Base-by-base conservation (phyloP, 2,329 filamentous ascomycete genomes). In the Aspergillus caelatus region DNA sequence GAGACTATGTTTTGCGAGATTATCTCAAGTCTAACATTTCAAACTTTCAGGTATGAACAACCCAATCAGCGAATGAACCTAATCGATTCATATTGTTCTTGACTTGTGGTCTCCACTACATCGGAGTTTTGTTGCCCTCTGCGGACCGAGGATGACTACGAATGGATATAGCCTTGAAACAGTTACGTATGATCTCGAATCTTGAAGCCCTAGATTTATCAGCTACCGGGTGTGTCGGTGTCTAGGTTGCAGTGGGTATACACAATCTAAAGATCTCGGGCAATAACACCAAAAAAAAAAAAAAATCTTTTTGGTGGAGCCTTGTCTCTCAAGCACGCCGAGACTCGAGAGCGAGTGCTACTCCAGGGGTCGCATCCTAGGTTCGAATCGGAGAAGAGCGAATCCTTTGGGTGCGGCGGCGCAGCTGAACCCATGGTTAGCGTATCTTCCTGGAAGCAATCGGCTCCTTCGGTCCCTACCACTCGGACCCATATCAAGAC, bases 381-480 rank as follows among this genome's bases (percentile, higher is more conserved):
- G 12, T 16, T 34, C 30, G n/a, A 21, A 58, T 59, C 45, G 57
- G 57, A 53, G 46, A 53, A 59, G 32, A 52, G 46, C 57, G 57
- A 59, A 23, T 26, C 34, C 46, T 39, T 58, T 59, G 36, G 50
- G 46, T 4, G 46, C 57, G 46, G 57, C 57, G 57, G 57, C 57
- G 57, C 34, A 59, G 46, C 46, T 59, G 57, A 53, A 30, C 28
- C 36, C 23, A 52, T 36, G 19, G 57, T 53, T 59, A 59, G 57
- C 57, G 57, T 39, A 30, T 36, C 12, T 43, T 54, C 57, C 21
- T 43, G 46, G 53, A 43, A 23, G 26, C 34, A 16, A 41, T 53
- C 46, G 57, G 23, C 23, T 53, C 26, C 34, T 26, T 53, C 32
- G 32, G 39, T 53, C 52, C 52, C 52, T 54, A 36, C 30, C 19